Conservation (phyloP, 768 basidiomycete genomes). For the Hygrophoropsis aurantiaca region DNA sequence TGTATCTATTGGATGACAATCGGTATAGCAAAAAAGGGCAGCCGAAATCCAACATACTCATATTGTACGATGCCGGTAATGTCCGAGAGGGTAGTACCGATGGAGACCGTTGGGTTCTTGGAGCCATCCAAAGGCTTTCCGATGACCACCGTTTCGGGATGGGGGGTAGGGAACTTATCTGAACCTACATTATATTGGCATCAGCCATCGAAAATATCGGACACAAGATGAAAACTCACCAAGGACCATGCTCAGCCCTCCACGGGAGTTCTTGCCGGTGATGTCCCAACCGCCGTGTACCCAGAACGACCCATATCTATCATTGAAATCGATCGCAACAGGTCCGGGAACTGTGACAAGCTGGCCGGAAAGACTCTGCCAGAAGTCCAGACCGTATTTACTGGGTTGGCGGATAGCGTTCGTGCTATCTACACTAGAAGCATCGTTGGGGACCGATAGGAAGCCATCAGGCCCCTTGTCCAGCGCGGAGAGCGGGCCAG, state of each 20-base stretch:
- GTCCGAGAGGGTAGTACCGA: constrained; percentile 47
- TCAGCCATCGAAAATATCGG: not conserved
- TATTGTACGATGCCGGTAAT: constrained; percentile 58
- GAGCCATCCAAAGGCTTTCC: constrained; percentile 55
- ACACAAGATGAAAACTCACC: constrained; percentile 30
- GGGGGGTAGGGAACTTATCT: constrained; percentile 52
- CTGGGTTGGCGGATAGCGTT: constrained; percentile 51
- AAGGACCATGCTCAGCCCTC: constrained; percentile 52
- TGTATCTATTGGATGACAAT: constrained; percentile 25
- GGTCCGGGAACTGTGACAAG: constrained; percentile 54
- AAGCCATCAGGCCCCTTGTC: constrained; percentile 56
- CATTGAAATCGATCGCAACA: constrained; percentile 47
- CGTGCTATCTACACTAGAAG: constrained; percentile 40
- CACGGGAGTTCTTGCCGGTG: constrained; percentile 53
- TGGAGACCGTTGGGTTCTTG: constrained; percentile 45
- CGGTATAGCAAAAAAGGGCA: not conserved
- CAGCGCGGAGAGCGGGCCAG: constrained; percentile 44
- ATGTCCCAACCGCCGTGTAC: constrained; percentile 56
- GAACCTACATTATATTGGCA: constrained; percentile 32
- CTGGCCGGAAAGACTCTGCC: constrained; percentile 61
- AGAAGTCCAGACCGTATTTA: constrained; percentile 60
- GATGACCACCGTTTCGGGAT: constrained; percentile 57
- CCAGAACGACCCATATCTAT: constrained; percentile 58
- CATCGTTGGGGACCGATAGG: constrained; percentile 56
- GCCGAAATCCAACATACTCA: constrained; percentile 35